Evolutionary conservation across 177 flowering plant species (phyloP), one percentile per base, ranked within the genome.

Genomic region (Telopea speciosissima): DNA sequence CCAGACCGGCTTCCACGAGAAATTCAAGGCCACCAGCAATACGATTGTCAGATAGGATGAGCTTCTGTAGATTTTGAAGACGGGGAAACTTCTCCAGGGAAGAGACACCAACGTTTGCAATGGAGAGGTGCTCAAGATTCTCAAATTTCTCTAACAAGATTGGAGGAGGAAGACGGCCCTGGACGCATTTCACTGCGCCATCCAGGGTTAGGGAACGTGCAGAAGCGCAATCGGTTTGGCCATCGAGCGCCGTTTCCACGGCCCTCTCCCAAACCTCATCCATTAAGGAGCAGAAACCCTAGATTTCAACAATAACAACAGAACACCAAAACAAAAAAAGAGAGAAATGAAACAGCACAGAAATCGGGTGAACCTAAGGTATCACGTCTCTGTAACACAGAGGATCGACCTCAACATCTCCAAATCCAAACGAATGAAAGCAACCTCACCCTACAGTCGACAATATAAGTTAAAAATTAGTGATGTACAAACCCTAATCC

Each of bases 261-360:
- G 97, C 97, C 61, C 88, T 81, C 79, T 88, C 93, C 98, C 98
- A 94, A 82, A 89, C 85, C 89, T 92, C 98, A 33, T 90, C 98
- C 98, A 94, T 94, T 74, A 68, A 71, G 77, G 40, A 68, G 44
- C 22, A 54, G 40, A 70, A 58, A 61, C 70, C 69, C 74, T 72
- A 68, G 45, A 77, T 76, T 58, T 58, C 22, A 58, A 19, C n/a
- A 7, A 58, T 16, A 52, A 7, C 79, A 66, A 5, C 62, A 9
- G 66, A 49, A 28, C 17, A 28, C 74, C 19, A 31, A 2, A 26
- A 64, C 21, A 9, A 60, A 19, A 25, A n/a, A 56, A 8, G 24
- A 3, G 14, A 26, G 24, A 3, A 24, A 26, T 24, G 5, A 49
- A 17, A 24, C 3, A 16, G 3, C 3, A 7, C n/a, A 67, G 23